Percentiles rank a stretch among this genome's conserved stretches.
Evolutionary conservation across 208 protist genomes (phyloP).

Genomic region (Naegleria lovaniensis): DNA sequence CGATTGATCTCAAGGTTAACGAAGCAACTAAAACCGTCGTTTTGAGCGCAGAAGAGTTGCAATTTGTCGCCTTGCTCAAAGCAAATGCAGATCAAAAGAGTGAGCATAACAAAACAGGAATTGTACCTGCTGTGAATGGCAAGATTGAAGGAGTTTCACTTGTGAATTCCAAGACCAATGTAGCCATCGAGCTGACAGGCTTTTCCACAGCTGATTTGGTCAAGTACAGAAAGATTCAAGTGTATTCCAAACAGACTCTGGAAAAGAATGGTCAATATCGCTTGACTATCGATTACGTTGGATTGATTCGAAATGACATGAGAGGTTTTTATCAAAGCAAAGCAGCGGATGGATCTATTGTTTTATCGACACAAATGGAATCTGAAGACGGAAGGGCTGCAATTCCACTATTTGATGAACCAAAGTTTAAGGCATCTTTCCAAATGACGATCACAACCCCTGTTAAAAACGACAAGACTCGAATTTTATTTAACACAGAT

Average conservation of each 20-base stretch:
- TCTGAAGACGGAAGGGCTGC: background rate
- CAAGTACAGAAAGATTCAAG: background rate
- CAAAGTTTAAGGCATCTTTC: constrained; percentile 83
- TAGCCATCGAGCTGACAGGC: background rate
- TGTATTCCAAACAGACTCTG: background rate
- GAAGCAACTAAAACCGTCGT: background rate
- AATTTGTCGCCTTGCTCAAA: background rate
- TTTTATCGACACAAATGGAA: constrained; percentile 28
- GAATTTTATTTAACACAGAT: constrained; percentile 78
- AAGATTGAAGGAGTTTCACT: background rate
- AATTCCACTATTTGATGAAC: constrained; percentile 62
- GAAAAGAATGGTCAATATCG: background rate
- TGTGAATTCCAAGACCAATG: background rate
- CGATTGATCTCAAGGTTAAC: background rate
- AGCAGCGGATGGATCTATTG: constrained; percentile 39
- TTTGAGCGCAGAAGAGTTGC: background rate
- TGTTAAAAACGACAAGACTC: constrained; percentile 38
- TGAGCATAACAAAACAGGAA: background rate
- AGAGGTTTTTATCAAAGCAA: constrained; percentile 4
- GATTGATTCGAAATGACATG: background rate
- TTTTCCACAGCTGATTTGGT: background rate
- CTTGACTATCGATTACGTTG: background rate
- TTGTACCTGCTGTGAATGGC: background rate
- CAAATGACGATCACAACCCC: constrained; percentile 58
- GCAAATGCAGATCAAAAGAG: background rate